Conservation (phyloP, 2,329 filamentous ascomycete species). For the Cordyceps farinosa region DNA sequence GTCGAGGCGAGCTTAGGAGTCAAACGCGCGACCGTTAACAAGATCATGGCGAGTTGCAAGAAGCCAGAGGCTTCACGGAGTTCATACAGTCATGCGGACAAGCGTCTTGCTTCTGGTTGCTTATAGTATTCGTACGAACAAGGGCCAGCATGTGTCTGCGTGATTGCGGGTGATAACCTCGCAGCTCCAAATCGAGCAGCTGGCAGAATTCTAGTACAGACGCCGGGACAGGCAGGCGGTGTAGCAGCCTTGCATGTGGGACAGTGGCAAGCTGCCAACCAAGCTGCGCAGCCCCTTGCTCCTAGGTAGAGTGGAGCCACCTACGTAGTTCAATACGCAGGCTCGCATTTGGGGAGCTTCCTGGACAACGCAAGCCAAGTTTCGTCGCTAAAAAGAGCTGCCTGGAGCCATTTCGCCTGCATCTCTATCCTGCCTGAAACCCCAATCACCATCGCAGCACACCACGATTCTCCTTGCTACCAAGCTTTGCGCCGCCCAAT, state of each 20-base stretch:
- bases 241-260: not conserved
- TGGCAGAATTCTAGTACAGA: not conserved
- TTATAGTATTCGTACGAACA: not conserved
- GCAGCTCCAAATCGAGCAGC: not conserved
- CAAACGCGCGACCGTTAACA: not conserved
- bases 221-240: conserved; percentile 14
- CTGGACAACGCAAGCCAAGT: conserved; percentile 1
- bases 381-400: conserved; percentile 9
- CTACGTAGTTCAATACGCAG: conserved; percentile 14
- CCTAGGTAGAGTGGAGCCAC: conserved; percentile 8
- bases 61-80: conserved; percentile 11
- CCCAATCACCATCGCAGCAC: not conserved
- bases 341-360: not conserved
- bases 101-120: not conserved
- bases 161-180: not conserved
- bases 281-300: not conserved
- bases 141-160: not conserved
- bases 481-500: not conserved
- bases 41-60: not conserved
- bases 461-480: not conserved
- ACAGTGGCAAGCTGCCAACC: not conserved
- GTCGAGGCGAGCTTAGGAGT: not conserved
- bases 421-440: not conserved
- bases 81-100: not conserved
- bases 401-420: not conserved